Conservation (phyloP, 805 yeast genomes). For the Phaffomyces opuntiae region DNA sequence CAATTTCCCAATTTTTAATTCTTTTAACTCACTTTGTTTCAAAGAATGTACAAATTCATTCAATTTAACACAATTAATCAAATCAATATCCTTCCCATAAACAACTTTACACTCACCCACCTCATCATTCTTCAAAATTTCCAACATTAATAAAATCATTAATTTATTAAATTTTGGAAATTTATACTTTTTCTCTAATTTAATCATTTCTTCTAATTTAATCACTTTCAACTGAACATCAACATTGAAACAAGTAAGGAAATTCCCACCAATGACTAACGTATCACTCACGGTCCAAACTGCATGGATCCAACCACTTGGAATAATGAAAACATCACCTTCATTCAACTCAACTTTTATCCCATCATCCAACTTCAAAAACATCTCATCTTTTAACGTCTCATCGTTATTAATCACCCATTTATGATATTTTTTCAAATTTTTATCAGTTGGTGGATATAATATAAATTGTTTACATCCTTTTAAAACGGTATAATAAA, state of each 20-base stretch:
- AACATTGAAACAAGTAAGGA: constrained; percentile 58
- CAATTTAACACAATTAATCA: constrained; percentile 5
- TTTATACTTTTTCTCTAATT: constrained; percentile 68
- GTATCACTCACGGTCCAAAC: constrained; percentile 81
- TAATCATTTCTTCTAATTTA: constrained; percentile 56
- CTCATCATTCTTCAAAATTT: constrained; percentile 5
- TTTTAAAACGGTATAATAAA: constrained; percentile 73
- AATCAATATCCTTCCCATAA: constrained; percentile 6
- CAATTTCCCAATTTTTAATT: too few relatives aligned
- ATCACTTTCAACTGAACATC: constrained; percentile 50
- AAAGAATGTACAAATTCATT: background rate
- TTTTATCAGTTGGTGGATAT: constrained; percentile 67
- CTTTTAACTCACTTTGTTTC: too few relatives aligned
- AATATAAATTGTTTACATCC: constrained; percentile 72
- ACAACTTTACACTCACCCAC: background rate
- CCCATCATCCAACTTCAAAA: constrained; percentile 32
- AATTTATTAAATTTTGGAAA: constrained; percentile 72
- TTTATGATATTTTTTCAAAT: constrained; percentile 50
- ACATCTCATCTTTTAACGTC: constrained; percentile 1
- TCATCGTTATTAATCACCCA: constrained; percentile 47
- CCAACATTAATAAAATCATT: constrained; percentile 54
- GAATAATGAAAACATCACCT: constrained; percentile 77
- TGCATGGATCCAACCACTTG: constrained; percentile 92
- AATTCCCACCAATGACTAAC: constrained; percentile 83
- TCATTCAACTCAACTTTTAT: constrained; percentile 43